Conservation (phyloP, 2,329 filamentous ascomycete genomes). For the Tothia fuscella region DNA sequence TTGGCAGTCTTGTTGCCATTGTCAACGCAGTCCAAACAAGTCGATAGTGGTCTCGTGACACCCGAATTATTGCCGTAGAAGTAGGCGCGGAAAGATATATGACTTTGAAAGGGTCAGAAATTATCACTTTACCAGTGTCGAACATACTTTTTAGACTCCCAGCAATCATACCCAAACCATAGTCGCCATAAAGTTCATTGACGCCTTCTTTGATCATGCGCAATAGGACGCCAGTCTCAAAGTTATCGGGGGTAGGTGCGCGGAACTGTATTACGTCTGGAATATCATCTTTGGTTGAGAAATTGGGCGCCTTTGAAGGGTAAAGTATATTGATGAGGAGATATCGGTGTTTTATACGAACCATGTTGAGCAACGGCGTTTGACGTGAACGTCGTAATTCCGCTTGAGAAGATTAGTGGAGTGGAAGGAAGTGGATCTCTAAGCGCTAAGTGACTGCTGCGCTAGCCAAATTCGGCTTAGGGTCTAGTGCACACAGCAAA, state of each 20-base stretch:
- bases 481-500: too few relatives aligned
- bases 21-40: slow-evolving; percentile 85
- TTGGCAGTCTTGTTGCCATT: slow-evolving; percentile 60
- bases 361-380: too few relatives aligned
- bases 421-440: too few relatives aligned
- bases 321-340: slow-evolving; percentile 91
- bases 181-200: slow-evolving; percentile 52
- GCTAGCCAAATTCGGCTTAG: too few relatives aligned
- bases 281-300: slow-evolving; percentile 25
- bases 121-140: not conserved
- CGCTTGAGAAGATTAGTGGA: too few relatives aligned
- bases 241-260: slow-evolving; percentile 60
- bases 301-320: slow-evolving; percentile 46
- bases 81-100: slow-evolving; percentile 91
- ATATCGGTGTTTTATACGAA: slow-evolving; percentile 92
- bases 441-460: too few relatives aligned
- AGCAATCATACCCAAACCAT: slow-evolving; percentile 64
- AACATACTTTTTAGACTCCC: slow-evolving; percentile 55
- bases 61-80: slow-evolving; percentile 82
- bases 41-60: slow-evolving; percentile 69
- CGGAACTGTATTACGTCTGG: slow-evolving; percentile 61
- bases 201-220: slow-evolving; percentile 44
- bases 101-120: slow-evolving; percentile 39
- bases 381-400: too few relatives aligned
- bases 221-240: slow-evolving; percentile 54